phyloP scores from a whole-genome alignment of 306 rosid species.

The Rosa multiflora region DNA sequence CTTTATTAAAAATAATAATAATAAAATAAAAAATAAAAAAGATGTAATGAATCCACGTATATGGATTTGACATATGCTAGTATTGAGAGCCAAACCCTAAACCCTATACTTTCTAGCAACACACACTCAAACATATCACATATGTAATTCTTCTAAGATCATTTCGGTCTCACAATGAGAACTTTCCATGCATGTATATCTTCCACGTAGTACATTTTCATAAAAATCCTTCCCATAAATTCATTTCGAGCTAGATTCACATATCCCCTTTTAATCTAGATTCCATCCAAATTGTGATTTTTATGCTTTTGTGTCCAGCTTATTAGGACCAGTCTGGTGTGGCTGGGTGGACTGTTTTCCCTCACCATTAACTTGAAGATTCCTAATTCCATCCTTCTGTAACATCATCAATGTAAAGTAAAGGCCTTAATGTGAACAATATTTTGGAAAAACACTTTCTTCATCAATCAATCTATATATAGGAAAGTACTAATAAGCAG shows the following conservation, averaged over 20 bases:
- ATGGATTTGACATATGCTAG: background rate
- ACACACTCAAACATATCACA: background rate
- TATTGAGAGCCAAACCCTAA: background rate
- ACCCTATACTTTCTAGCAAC: background rate
- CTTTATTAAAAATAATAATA: too few relatives aligned
- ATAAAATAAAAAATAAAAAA: too few relatives aligned
- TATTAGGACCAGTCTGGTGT: conserved; percentile 31
- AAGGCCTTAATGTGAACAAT: conserved; percentile 7
- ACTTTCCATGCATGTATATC: conserved; percentile 16
- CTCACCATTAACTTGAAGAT: conserved; percentile 35
- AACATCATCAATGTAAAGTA: conserved; percentile 7
- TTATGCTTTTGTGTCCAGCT: conserved; percentile 34
- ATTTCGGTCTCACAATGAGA: conserved; percentile 15
- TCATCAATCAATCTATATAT: background rate
- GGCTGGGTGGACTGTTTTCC: conserved; percentile 21
- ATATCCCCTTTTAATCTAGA: background rate
- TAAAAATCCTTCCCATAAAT: background rate
- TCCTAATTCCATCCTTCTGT: conserved; percentile 22
- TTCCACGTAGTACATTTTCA: conserved; percentile 10
- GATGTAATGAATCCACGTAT: too few relatives aligned
- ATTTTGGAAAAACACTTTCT: background rate
- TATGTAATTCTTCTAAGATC: background rate
- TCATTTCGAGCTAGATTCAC: background rate
- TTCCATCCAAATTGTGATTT: conserved; percentile 14
- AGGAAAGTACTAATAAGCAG: background rate